Evolutionary conservation across 164 flowering plant genomes (phyloP).

Genomic region (Nelumbo lutea): DNA sequence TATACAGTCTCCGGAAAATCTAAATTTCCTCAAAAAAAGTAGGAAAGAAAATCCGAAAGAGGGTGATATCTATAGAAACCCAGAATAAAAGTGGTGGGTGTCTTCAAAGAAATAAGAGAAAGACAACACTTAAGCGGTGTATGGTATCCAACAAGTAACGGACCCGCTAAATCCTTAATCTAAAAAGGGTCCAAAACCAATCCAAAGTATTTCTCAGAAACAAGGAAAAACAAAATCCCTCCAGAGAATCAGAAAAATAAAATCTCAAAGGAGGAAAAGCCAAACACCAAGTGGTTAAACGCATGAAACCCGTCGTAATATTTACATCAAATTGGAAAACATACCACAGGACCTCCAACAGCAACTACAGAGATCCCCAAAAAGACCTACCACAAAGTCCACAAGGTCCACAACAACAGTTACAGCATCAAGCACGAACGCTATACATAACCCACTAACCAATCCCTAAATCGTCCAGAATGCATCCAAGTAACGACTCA

Average conservation of each 20-base stretch:
- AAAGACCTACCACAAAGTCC: background rate
- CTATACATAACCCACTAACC: conserved; percentile 17
- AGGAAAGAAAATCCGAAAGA: background rate
- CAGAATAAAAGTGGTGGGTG: conserved; percentile 29
- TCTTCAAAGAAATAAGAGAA: conserved; percentile 7
- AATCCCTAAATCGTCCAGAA: conserved; percentile 34
- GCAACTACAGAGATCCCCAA: background rate
- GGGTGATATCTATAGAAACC: conserved; percentile 3
- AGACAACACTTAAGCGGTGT: background rate
- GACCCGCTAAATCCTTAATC: background rate
- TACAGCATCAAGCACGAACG: background rate
- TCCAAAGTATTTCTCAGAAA: background rate
- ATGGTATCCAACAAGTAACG: conserved; percentile 1
- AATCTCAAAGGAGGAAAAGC: conserved; percentile 7
- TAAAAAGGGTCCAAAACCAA: background rate
- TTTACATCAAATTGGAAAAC: conserved; percentile 9
- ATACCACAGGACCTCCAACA: background rate
- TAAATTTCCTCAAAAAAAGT: too few species aligned
- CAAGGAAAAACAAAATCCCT: conserved; percentile 5
- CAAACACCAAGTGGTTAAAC: background rate
- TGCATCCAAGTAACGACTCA: conserved; percentile 19
- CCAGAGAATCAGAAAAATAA: conserved; percentile 21
- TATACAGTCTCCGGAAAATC: too few species aligned
- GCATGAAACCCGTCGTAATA: background rate
- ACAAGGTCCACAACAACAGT: conserved; percentile 3